A percentile compares a stretch with the other conserved stretches of the same genome.
phyloP scores from a whole-genome alignment of 441 rosid species.

The Erodium trifolium region DNA sequence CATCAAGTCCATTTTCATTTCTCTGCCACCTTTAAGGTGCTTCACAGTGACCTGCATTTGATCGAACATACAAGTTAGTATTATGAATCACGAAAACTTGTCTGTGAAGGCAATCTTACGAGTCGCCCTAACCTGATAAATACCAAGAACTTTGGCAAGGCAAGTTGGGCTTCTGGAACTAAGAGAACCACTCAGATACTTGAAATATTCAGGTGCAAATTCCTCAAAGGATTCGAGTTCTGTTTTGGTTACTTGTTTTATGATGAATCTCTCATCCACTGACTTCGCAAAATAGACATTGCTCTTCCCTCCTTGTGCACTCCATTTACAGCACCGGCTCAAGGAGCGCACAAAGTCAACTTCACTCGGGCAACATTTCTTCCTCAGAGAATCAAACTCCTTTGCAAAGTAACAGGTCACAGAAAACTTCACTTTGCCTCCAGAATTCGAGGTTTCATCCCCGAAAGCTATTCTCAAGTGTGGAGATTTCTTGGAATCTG shows the following conservation, averaged over 20 bases:
- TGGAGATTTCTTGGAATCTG: constrained; percentile 52
- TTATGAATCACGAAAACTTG: neutral
- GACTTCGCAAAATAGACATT: constrained; percentile 98
- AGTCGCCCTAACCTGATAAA: constrained; percentile 67
- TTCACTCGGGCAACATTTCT: constrained; percentile 78
- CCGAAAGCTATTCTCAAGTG: constrained; percentile 70
- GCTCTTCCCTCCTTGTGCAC: constrained; percentile 99
- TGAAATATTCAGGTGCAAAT: constrained; percentile 82
- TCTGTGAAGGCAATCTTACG: neutral
- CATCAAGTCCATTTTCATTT: constrained; percentile 76
- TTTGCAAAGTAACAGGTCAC: constrained; percentile 85
- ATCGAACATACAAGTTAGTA: constrained; percentile 6
- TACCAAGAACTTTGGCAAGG: constrained; percentile 93
- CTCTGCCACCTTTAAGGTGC: constrained; percentile 77
- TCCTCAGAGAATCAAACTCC: constrained; percentile 74
- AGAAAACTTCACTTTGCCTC: constrained; percentile 62
- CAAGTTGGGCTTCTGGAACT: constrained; percentile 80
- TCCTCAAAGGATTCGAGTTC: constrained; percentile 89
- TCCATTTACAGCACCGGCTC: constrained; percentile 96
- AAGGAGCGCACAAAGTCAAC: constrained; percentile 80
- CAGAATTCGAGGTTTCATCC: constrained; percentile 47
- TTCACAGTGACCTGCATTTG: constrained; percentile 51
- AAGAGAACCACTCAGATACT: constrained; percentile 67
- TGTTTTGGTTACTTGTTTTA: constrained; percentile 97
- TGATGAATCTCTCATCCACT: constrained; percentile 87